Percentiles rank a stretch among this genome's conserved stretches.
phyloP scores from a whole-genome alignment of 192 early-diverging fungal genomes.

The Backusella liffmaniae region DNA sequence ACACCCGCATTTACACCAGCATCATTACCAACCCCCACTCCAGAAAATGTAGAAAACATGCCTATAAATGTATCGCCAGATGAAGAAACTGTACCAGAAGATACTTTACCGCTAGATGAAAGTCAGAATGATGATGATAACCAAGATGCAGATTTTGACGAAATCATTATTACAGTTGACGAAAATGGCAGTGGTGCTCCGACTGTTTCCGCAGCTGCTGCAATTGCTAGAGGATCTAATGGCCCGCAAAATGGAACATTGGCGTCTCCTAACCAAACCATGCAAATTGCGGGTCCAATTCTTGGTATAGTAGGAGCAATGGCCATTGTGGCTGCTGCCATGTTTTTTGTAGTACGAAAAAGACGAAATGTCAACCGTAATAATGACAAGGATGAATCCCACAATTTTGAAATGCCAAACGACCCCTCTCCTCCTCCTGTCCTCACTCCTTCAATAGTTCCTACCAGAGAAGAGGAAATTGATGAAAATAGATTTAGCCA shows the following conservation, averaged over 20 bases:
- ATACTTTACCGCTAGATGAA: neutral
- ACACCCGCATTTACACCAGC: neutral
- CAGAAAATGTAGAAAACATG: neutral
- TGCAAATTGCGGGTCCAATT: neutral
- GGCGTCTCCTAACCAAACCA: neutral
- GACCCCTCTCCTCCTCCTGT: neutral
- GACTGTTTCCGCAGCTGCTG: neutral
- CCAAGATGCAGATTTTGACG: neutral
- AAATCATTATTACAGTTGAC: neutral
- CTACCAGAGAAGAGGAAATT: neutral
- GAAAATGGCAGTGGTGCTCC: neutral
- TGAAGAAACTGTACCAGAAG: neutral
- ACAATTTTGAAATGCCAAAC: neutral
- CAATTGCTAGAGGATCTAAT: neutral
- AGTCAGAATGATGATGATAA: neutral
- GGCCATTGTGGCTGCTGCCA: conserved; percentile 3
- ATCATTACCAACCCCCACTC: neutral
- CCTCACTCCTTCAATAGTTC: neutral
- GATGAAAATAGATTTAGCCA: neutral
- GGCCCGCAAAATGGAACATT: neutral
- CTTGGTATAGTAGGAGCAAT: conserved; percentile 7
- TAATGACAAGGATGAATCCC: neutral
- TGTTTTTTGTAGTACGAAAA: neutral
- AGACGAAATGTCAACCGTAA: neutral
- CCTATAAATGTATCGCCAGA: neutral